phyloP scores from a whole-genome alignment of 2,329 filamentous ascomycete species.

The Neopestalotiopsis sp. region DNA sequence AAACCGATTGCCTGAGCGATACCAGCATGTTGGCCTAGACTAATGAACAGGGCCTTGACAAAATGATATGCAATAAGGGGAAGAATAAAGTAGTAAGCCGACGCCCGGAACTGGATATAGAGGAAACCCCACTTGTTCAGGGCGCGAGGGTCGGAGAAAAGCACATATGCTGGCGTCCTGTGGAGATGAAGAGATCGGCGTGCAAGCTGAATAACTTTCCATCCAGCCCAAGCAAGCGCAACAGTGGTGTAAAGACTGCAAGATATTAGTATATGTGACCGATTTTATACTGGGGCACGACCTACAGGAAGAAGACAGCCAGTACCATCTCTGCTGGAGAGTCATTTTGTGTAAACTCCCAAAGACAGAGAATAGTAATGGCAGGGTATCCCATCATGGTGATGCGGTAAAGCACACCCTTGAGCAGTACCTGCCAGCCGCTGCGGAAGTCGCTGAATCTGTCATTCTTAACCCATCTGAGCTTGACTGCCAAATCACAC shows the following conservation, averaged over 20 bases:
- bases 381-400: constrained; percentile 91
- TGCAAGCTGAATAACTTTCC: constrained; percentile 88
- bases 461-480: constrained; percentile 79
- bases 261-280: neutral
- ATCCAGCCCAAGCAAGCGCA: constrained; percentile 83
- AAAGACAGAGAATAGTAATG: constrained; percentile 87
- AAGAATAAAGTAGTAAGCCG: constrained; percentile 93
- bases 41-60: constrained; percentile 90
- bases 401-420: constrained; percentile 91
- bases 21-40: constrained; percentile 73
- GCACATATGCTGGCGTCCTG: constrained; percentile 95
- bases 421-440: constrained; percentile 89
- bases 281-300: neutral
- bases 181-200: constrained; percentile 89
- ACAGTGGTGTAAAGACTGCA: constrained; percentile 56
- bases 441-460: constrained; percentile 94
- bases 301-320: constrained; percentile 82
- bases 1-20: constrained; percentile 81
- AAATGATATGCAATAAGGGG: constrained; percentile 78
- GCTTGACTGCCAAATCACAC: constrained; percentile 77
- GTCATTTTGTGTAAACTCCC: constrained; percentile 88
- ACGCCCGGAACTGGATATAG: constrained; percentile 95
- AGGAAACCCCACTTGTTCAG: constrained; percentile 99
- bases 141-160: constrained; percentile 92
- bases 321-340: constrained; percentile 86